A percentile compares a stretch with the other conserved stretches of the same genome.
Conservation (phyloP, 2,329 filamentous ascomycete genomes). For the Fusarium tuaranense region DNA sequence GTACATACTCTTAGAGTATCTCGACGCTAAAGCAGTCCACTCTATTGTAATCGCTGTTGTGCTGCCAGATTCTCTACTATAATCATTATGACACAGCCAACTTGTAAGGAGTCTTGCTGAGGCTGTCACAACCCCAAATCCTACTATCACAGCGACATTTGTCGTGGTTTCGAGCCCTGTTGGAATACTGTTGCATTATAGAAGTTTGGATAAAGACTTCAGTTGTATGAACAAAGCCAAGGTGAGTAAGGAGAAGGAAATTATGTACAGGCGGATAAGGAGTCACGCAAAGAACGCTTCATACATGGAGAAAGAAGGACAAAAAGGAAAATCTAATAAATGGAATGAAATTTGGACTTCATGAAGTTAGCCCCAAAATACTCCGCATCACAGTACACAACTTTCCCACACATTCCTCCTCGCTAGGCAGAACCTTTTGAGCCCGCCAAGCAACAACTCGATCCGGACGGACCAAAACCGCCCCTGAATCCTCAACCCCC, state of each 20-base stretch:
- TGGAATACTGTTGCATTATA: neutral
- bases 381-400: neutral
- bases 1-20: neutral
- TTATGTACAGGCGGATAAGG: neutral
- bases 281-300: neutral
- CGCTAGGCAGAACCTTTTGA: neutral
- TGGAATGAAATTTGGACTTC: neutral
- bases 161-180: neutral
- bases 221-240: neutral
- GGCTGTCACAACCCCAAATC: neutral
- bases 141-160: neutral
- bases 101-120: neutral
- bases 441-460: neutral
- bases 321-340: too few species aligned
- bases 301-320: neutral
- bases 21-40: neutral
- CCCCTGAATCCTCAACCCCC: neutral
- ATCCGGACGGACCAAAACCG: neutral
- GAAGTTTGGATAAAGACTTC: neutral
- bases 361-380: neutral
- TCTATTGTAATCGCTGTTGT: neutral
- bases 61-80: neutral
- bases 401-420: neutral
- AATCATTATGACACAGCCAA: neutral
- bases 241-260: neutral